Evolutionary conservation across 140 eudicot genomes (phyloP), one percentile per base, ranked within the genome.

Genomic region (Erigeron philadelphicus): DNA sequence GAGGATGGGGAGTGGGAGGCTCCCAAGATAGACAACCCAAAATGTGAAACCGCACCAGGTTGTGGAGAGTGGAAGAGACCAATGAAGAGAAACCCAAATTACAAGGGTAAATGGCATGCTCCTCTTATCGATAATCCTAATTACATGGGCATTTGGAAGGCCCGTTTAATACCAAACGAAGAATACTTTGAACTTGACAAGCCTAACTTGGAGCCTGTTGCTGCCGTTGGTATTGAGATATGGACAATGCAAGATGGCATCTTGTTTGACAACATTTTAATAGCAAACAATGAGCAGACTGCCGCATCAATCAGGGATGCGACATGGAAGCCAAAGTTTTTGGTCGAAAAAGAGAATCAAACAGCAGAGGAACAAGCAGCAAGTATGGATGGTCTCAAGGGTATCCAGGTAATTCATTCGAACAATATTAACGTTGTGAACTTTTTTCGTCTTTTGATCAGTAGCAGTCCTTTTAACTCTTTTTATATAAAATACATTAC

Each of bases 231-330:
- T 43, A 93, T 93, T 71, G 98, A 93, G 81, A 93, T 93, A 61
- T 93, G 96, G 98, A 93, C 98, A 58, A 89, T 93, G 98, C 98
- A 93, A 84, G 95, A 89, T 78, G 96, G 98, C 11, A 93, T 93
- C 38, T 67, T 93, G 85, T 93, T 89, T 52, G 96, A 89, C 78
- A 93, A 88, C 66, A 78, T 93, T 71, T 72, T 93, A 84, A 86
- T 93, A 63, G 78, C 98, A 5, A 79, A 72, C 35, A 87, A 83
- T 46, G 96, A 89, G 77, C 81, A 81, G 47, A 84, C 72, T 16
- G 98, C 98, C 8, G 95, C 74, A 58, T 56, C 84, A 5, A 73
- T 76, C 59, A 82, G 96, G 67, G 84, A 75, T 56, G 80, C 83
- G 35, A 78, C 81, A 1, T 93, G 98, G 98, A 93, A 83, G 78